Evolutionary conservation across 192 early-diverging fungal genomes (phyloP), one percentile per base, ranked within the genome.

Genomic region (Podila minutissima): DNA sequence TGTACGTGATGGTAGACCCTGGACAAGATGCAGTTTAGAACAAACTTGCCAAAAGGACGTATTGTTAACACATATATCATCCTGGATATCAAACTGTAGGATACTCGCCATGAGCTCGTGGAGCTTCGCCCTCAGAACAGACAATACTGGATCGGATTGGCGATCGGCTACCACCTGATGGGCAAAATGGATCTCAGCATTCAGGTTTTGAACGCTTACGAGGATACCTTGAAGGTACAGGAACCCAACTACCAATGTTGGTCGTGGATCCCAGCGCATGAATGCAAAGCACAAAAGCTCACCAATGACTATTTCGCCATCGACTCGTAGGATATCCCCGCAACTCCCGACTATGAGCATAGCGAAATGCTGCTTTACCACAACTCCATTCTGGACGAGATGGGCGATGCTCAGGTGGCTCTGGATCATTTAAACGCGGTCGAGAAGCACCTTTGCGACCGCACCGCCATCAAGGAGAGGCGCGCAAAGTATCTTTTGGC

Each of bases 311-410:
- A 19, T 8, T 53, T 53, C 49, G 12, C 24, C n/a, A 4, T 17
- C 24, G 20, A 26, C 48, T 6, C 20, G 5, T 58, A 82, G 75
- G 84, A 82, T 41, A 69, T 77, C 11, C 83, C 83, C 4, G 38
- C 68, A 9, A 69, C 78, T 28, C 74, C 83, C 59, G 84, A 86
- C 71, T 91, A 82, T 64, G 95, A 97, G 81, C 86, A 90, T 71
- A 93, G 92, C 61, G 97, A 99, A 82, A 75, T 97, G 66, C 63
- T 92, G 26, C 74, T 99, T 85, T 99, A 96, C 86, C 91, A 94
- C 77, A 95, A 94, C 86, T 86, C 85, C 78, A 68, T 99, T 24
- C 78, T 96, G 37, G 95, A 98, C 83, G 94, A 96, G 72, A 87
- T 72, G 9, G 96, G 96, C 12, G 91, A 97, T 59, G 85, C 86